Percentiles rank a stretch among this genome's conserved stretches.
These are phyloP conservation scores for Opeltia flavorubescens DNA, from an alignment of 495 filamentous ascomycete genomes.

Conservation along the genomic window DNA sequence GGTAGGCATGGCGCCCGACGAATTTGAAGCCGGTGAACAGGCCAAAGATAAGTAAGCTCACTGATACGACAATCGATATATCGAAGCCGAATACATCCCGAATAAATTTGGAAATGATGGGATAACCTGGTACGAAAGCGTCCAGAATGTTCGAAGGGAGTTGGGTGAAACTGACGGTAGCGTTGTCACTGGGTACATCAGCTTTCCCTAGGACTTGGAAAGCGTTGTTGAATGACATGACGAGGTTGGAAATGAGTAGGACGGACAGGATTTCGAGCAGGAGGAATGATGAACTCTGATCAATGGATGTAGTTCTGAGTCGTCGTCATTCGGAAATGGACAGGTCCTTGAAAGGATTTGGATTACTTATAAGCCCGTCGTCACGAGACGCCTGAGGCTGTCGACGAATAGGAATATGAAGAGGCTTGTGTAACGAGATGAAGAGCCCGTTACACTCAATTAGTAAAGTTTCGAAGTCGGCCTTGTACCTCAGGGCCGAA, in stretches of 20 bases:
- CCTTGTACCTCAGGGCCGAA: too few relatives aligned
- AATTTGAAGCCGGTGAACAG: constrained; percentile 38
- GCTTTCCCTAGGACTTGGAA: constrained; percentile 4
- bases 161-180: constrained; percentile 18
- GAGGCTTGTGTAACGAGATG: too few relatives aligned
- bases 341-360: too few relatives aligned
- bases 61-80: constrained; percentile 52
- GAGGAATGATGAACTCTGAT: neutral
- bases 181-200: constrained; percentile 5
- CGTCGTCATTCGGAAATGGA: too few relatives aligned
- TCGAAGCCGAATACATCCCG: constrained; percentile 53
- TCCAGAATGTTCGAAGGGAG: constrained; percentile 42
- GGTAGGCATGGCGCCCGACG: constrained; percentile 27
- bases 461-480: too few relatives aligned
- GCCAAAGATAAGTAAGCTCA: constrained; percentile 33
- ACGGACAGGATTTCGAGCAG: neutral
- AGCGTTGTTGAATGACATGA: constrained; percentile 10
- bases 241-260: neutral
- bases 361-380: too few relatives aligned
- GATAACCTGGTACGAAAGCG: constrained; percentile 60
- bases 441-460: too few relatives aligned
- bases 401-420: too few relatives aligned
- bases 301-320: too few relatives aligned
- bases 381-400: too few relatives aligned
- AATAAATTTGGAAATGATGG: constrained; percentile 44